Evolutionary conservation across 306 rosid genomes (phyloP), one percentile per base, ranked within the genome.

Genomic region (Citrullus amarus): DNA sequence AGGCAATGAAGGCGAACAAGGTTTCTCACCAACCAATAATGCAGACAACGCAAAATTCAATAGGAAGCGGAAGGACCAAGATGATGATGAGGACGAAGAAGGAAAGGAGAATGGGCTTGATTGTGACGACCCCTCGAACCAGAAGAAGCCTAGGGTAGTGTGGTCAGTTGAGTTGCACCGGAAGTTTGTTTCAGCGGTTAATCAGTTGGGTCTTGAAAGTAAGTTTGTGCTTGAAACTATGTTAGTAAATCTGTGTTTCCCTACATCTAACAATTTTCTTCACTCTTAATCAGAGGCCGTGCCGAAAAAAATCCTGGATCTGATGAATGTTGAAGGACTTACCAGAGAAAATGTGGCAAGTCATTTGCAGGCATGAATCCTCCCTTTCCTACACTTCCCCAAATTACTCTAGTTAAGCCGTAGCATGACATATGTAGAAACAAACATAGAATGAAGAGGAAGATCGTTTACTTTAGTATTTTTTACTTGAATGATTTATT

Each of bases 271-370:
- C 41, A 12, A 14, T 8, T 46, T 41, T 72, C 54, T 68, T 63
- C 32, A 43, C 83, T 54, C 75, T 84, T 58, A 44, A 86, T 84
- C 87, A 94, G 98, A 85, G 82, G 98, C 96, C 32, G 88, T 89
- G 76, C 98, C 98, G 0, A 92, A 90, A 89, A 92, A 86, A 85
- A 90, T 92, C 82, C 91, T 92, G 57, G 96, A 92, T 78, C 50
- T 90, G 79, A 92, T 94, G 98, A 89, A 94, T 84, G 89, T 87
- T 36, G 93, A 94, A 83, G 96, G 97, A 53, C 90, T 94, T 36
- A 89, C 98, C 38, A 86, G 97, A 81, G 96, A 94, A 86, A 92
- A 92, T 66, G 96, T 94, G 78, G 97, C 97, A 10, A 94, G 98
- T 83, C 98, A 94, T 86, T 86, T 94, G 43, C 96, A 94, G 96